A percentile compares a stretch with the other conserved stretches of the same genome.
Evolutionary conservation across 1,284 basidiomycete genomes (phyloP).

Genomic region (Kwoniella shivajii): DNA sequence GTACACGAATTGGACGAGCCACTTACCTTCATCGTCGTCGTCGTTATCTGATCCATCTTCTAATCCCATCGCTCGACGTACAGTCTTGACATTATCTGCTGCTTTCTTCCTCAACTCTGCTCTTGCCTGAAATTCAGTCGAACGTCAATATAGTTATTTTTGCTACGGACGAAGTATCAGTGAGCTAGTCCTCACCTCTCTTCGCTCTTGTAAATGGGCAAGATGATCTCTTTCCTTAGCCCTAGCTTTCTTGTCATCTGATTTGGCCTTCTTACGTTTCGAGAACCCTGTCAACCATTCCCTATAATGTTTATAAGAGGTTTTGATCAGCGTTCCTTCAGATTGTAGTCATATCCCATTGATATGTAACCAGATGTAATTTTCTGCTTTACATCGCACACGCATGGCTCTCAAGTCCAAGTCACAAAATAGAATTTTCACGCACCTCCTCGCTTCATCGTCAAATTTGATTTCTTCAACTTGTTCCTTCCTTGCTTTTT

Average conservation of each 20-base stretch:
- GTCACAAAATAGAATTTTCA: neutral
- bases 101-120: conserved; percentile 48
- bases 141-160: neutral
- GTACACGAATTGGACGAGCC: neutral
- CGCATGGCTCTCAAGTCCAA: neutral
- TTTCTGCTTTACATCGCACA: neutral
- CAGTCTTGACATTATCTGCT: conserved; percentile 46
- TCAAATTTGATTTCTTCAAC: conserved; percentile 56
- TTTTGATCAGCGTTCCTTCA: no score
- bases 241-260: conserved; percentile 45
- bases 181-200: conserved; percentile 40
- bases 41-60: conserved; percentile 24
- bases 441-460: conserved; percentile 51
- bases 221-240: conserved; percentile 52
- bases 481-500: conserved; percentile 48
- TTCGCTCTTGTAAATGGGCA: conserved; percentile 49
- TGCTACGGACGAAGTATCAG: neutral
- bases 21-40: conserved; percentile 11
- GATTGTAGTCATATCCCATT: no score
- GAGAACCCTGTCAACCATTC: conserved; percentile 55
- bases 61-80: conserved; percentile 50
- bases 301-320: no score
- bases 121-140: conserved; percentile 29
- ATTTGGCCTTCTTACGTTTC: conserved; percentile 55
- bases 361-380: no score